These are phyloP conservation scores for Nannochloris sp. DNA, from an alignment of 139 green algal genomes.

Conservation along the genomic window DNA sequence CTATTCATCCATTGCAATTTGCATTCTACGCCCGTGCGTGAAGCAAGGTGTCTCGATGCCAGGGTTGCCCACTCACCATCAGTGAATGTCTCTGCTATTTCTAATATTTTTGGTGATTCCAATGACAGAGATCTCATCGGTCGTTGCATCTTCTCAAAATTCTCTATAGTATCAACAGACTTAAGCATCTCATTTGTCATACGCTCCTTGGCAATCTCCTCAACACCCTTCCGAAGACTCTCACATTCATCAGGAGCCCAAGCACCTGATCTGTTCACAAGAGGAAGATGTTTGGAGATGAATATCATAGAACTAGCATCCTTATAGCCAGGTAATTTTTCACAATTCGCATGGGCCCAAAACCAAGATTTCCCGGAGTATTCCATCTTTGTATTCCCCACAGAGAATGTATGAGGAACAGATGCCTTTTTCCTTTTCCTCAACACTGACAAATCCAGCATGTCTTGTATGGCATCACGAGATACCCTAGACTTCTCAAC, in stretches of 20 bases:
- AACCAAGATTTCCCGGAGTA: constrained; percentile 5
- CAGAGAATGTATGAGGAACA: not conserved
- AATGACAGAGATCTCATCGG: constrained; percentile 9
- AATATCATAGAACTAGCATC: not conserved
- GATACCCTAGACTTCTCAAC: not conserved
- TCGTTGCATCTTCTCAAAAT: constrained; percentile 9
- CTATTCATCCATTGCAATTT: constrained; percentile 26
- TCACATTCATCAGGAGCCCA: constrained; percentile 24
- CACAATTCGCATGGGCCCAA: constrained; percentile 1
- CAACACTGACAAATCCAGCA: too few relatives aligned
- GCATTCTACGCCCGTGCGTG: constrained; percentile 11
- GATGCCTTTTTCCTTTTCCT: not conserved
- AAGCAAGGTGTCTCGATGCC: constrained; percentile 3
- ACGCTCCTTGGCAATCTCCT: constrained; percentile 21
- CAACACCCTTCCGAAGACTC: constrained; percentile 16
- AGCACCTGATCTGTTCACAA: not conserved
- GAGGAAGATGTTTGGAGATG: not conserved
- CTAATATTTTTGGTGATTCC: constrained; percentile 9
- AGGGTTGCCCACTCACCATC: constrained; percentile 17
- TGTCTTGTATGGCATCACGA: too few relatives aligned
- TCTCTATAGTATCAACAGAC: not conserved
- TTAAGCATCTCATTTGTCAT: not conserved
- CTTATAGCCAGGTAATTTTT: not conserved
- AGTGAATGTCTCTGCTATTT: constrained; percentile 8
- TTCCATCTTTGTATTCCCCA: not conserved